Evolutionary conservation across 306 rosid species (phyloP).

Genomic region (Biancaea sappan): DNA sequence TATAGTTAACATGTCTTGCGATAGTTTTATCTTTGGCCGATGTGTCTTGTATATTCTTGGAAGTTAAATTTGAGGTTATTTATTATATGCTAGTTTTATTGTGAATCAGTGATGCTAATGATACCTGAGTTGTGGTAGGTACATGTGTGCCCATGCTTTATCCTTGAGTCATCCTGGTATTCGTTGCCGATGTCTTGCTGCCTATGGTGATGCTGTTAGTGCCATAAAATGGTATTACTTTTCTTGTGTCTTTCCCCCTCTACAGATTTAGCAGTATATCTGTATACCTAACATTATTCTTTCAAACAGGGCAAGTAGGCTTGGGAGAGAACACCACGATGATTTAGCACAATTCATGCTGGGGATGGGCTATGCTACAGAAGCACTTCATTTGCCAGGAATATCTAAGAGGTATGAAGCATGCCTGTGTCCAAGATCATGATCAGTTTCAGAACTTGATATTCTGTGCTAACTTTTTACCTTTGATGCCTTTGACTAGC

Average conservation of each 20-base stretch:
- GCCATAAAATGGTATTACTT: conserved; percentile 87
- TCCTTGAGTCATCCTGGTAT: conserved; percentile 97
- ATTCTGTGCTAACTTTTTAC: not conserved
- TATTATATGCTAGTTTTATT: conserved; percentile 1
- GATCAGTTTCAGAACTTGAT: not conserved
- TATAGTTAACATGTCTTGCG: too few relatives aligned
- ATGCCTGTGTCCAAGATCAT: conserved; percentile 23
- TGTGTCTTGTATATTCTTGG: too few relatives aligned
- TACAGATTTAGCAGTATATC: conserved; percentile 1
- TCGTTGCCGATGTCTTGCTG: conserved; percentile 99
- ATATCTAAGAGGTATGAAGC: conserved; percentile 84
- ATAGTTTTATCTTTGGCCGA: too few relatives aligned
- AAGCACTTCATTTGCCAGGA: conserved; percentile 98
- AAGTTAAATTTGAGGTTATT: conserved; percentile 21
- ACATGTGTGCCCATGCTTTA: conserved; percentile 97
- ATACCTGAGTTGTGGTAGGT: conserved; percentile 57
- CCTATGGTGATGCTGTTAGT: conserved; percentile 98
- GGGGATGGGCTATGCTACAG: conserved; percentile 98
- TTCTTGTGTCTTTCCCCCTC: not conserved
- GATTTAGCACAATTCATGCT: conserved; percentile 97
- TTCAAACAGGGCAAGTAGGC: conserved; percentile 93
- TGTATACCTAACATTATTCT: conserved; percentile 32
- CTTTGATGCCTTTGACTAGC: not conserved
- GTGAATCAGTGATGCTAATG: not conserved
- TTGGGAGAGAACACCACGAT: conserved; percentile 98